These are phyloP conservation scores for Triangularia verruculosa DNA, from an alignment of 2,329 filamentous ascomycete genomes.

Conservation along the genomic window DNA sequence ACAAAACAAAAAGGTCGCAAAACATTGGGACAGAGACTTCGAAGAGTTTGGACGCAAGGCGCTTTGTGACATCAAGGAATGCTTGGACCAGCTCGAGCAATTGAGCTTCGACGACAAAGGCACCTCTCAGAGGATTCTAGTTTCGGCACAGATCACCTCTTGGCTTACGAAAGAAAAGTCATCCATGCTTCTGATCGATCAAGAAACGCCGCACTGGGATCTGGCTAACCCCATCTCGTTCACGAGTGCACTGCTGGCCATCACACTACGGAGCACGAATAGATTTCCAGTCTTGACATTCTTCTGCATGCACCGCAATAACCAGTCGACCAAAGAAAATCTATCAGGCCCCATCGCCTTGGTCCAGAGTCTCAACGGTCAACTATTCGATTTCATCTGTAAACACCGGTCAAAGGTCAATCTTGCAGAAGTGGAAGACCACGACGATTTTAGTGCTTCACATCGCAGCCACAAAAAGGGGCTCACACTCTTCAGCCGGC, in stretches of 20 bases:
- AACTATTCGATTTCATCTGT: slow-evolving; percentile 13
- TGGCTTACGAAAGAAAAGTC: slow-evolving; percentile 12
- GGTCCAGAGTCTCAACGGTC: slow-evolving; percentile 13
- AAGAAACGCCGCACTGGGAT: slow-evolving; percentile 1
- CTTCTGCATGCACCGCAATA: slow-evolving; percentile 17
- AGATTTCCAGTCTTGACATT: slow-evolving; percentile 13
- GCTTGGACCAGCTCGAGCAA: slow-evolving; percentile 7
- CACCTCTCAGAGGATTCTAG: slow-evolving; percentile 4
- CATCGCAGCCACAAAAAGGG: not conserved
- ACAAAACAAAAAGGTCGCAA: not conserved
- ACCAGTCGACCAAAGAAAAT: not conserved
- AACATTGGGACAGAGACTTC: slow-evolving; percentile 3
- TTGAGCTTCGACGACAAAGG: slow-evolving; percentile 11
- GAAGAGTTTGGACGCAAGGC: not conserved
- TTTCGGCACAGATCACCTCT: slow-evolving; percentile 4
- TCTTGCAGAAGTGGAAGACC: slow-evolving; percentile 2
- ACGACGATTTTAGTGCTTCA: not conserved
- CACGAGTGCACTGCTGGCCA: slow-evolving; percentile 6
- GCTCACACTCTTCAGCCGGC: not conserved
- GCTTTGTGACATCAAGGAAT: slow-evolving; percentile 13
- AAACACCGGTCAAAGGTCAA: slow-evolving; percentile 1
- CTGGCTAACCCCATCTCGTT: slow-evolving; percentile 18
- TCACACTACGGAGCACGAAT: slow-evolving; percentile 2
- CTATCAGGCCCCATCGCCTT: slow-evolving; percentile 12
- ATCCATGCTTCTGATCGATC: slow-evolving; percentile 8